Percentiles rank a stretch among this genome's conserved stretches.
These are phyloP conservation scores for Zalaria obscura DNA, from an alignment of 2,329 filamentous ascomycete species.

Conservation along the genomic window DNA sequence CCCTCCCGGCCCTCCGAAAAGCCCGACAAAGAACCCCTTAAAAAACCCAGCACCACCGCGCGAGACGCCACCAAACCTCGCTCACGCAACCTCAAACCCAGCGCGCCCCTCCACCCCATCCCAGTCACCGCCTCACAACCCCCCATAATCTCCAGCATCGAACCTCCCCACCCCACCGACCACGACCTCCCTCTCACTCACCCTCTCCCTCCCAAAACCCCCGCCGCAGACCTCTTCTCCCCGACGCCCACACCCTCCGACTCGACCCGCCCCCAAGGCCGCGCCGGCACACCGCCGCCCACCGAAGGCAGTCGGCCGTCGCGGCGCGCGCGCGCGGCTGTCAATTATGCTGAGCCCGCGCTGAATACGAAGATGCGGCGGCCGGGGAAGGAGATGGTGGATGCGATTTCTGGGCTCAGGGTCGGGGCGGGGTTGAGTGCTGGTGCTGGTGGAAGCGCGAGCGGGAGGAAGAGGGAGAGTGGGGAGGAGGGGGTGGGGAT, in stretches of 20 bases:
- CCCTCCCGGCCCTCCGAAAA: conserved; percentile 6
- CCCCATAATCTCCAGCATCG: no score
- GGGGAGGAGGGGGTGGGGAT: conserved; percentile 1
- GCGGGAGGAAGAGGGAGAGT: not conserved
- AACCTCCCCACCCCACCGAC: no score
- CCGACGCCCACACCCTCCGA: conserved; percentile 28
- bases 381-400: conserved; percentile 30
- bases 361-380: conserved; percentile 35
- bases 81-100: conserved; percentile 10
- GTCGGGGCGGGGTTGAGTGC: no score
- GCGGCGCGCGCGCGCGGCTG: conserved; percentile 29
- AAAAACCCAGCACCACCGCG: conserved; percentile 1
- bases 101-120: no score
- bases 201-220: conserved; percentile 13
- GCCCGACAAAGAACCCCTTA: conserved; percentile 7
- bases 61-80: conserved; percentile 9
- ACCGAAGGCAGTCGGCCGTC: conserved; percentile 22
- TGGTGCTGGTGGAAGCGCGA: conserved; percentile 1
- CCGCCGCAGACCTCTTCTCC: conserved; percentile 24
- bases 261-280: conserved; percentile 26
- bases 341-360: conserved; percentile 36
- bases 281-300: conserved; percentile 16
- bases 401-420: conserved; percentile 20
- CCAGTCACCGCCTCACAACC: no score
- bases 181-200: conserved; percentile 4